Percentiles rank a stretch among this genome's conserved stretches.
These are phyloP conservation scores for Hawksworthiomyces lignivorus DNA, from an alignment of 2,329 filamentous ascomycete species.

Conservation along the genomic window DNA sequence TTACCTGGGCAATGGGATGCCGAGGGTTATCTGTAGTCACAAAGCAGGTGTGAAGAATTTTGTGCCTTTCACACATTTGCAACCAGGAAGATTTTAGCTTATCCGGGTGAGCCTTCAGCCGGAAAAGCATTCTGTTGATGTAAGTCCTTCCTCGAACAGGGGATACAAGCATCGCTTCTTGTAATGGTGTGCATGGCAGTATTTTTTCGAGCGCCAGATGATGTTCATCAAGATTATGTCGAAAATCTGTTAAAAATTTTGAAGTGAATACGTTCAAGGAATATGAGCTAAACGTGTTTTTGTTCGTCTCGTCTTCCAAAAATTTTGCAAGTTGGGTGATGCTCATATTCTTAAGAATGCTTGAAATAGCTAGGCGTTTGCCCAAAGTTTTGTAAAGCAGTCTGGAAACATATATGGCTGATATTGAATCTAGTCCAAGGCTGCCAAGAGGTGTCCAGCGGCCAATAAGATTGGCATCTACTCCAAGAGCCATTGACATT, in stretches of 20 bases:
- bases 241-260: conserved; percentile 15
- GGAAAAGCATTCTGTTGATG: conserved; percentile 63
- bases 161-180: conserved; percentile 77
- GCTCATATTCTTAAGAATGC: conserved; percentile 60
- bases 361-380: conserved; percentile 54
- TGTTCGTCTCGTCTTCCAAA: conserved; percentile 16
- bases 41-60: conserved; percentile 73
- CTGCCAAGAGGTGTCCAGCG: conserved; percentile 66
- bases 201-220: conserved; percentile 41
- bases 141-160: conserved; percentile 46
- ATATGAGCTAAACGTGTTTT: too few species aligned
- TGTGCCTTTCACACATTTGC: conserved; percentile 56
- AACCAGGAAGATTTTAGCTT: conserved; percentile 55
- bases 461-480: conserved; percentile 39
- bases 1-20: conserved; percentile 64
- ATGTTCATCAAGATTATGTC: conserved; percentile 4
- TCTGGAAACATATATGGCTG: conserved; percentile 63
- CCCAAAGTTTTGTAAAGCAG: conserved; percentile 40
- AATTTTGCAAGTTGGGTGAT: conserved; percentile 50
- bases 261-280: conserved; percentile 21
- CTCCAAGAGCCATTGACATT: conserved; percentile 42
- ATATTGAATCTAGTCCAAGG: conserved; percentile 78
- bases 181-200: conserved; percentile 76
- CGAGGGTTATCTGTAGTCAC: conserved; percentile 50
- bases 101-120: conserved; percentile 41